Percentiles rank a stretch among this genome's conserved stretches.
Conservation (phyloP, 768 basidiomycete genomes). For the Tylopilus felleus region DNA sequence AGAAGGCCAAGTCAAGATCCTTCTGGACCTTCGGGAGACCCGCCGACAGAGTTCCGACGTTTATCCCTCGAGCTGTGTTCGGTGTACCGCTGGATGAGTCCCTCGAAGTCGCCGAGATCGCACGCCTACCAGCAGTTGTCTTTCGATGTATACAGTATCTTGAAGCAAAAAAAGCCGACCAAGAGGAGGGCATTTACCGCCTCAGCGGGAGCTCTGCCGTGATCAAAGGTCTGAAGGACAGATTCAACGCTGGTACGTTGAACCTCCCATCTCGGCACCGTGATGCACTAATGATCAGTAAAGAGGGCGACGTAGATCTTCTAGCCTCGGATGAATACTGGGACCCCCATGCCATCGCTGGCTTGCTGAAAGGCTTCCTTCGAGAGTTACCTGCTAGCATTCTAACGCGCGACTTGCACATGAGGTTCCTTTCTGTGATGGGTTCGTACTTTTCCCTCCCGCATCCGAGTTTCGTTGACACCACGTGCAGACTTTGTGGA, state of each 20-base stretch:
- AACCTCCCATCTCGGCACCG: not conserved
- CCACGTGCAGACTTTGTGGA: constrained; percentile 73
- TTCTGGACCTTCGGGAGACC: constrained; percentile 91
- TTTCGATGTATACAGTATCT: constrained; percentile 96
- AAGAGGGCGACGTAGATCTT: constrained; percentile 96
- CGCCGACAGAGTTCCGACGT: constrained; percentile 40
- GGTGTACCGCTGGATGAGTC: constrained; percentile 86
- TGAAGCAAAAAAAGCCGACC: constrained; percentile 89
- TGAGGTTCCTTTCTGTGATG: constrained; percentile 88
- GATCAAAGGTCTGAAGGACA: constrained; percentile 89
- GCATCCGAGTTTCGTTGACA: constrained; percentile 10
- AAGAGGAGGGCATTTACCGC: constrained; percentile 97
- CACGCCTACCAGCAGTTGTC: constrained; percentile 87
- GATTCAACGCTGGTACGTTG: constrained; percentile 80
- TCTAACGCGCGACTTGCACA: constrained; percentile 87
- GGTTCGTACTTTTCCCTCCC: constrained; percentile 51
- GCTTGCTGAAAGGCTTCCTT: constrained; percentile 88
- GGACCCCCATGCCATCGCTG: constrained; percentile 98
- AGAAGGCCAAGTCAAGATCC: constrained; percentile 88
- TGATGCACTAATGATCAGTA: constrained; percentile 8
- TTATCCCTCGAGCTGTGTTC: constrained; percentile 73
- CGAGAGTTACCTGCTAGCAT: constrained; percentile 93
- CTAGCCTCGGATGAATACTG: constrained; percentile 86
- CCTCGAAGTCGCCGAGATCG: constrained; percentile 84
- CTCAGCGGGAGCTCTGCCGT: constrained; percentile 93